Percentiles rank a stretch among this genome's conserved stretches.
These are phyloP conservation scores for Centella asiatica DNA, from an alignment of 129 eudicot genomes.

Conservation along the genomic window DNA sequence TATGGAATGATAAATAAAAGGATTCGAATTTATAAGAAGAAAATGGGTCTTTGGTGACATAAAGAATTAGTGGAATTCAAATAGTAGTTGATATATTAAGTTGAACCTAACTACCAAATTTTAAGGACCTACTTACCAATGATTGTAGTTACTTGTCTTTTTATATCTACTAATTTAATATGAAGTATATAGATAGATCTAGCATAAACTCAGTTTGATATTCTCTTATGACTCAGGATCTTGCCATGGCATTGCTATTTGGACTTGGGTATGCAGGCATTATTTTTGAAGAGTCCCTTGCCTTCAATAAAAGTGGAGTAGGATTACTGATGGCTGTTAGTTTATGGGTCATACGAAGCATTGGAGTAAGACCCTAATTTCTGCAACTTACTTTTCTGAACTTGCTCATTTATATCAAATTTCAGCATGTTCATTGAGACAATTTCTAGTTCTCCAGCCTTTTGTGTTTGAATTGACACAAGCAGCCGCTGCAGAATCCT, in stretches of 20 bases:
- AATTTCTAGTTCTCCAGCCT: background rate
- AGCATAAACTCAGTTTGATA: constrained; percentile 1
- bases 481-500: background rate
- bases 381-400: background rate
- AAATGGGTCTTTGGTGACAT: too few relatives aligned
- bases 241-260: constrained; percentile 88
- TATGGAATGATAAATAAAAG: too few relatives aligned
- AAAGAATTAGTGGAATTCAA: too few relatives aligned
- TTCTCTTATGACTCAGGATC: constrained; percentile 49
- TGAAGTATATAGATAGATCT: background rate
- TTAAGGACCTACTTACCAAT: too few relatives aligned
- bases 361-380: constrained; percentile 60
- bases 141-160: too few relatives aligned
- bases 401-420: background rate
- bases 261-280: constrained; percentile 94
- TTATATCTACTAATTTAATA: too few relatives aligned
- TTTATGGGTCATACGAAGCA: constrained; percentile 91
- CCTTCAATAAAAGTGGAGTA: constrained; percentile 98
- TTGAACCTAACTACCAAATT: too few relatives aligned
- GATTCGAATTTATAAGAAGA: too few relatives aligned
- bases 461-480: background rate
- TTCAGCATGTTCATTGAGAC: background rate
- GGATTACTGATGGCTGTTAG: constrained; percentile 96
- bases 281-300: constrained; percentile 92
- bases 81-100: too few relatives aligned